Conservation (phyloP, 176 grass and related monocot genomes). For the Aegilops bicornis region DNA sequence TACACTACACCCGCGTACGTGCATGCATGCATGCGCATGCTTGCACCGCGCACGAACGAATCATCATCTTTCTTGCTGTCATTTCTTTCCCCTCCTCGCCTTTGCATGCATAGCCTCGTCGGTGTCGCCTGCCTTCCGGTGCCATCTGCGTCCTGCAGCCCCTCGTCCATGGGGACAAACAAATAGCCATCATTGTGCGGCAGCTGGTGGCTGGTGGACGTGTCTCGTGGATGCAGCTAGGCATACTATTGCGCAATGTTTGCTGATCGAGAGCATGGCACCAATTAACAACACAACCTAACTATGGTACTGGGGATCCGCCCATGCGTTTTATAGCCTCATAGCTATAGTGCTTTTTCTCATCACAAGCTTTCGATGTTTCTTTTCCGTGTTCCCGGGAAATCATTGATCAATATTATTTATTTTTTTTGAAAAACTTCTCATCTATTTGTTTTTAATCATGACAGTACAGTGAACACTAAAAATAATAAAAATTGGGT, state of each 20-base stretch:
- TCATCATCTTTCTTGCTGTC: not conserved
- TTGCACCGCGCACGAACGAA: not conserved
- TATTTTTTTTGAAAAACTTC: no score
- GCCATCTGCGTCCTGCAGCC: conserved; percentile 23
- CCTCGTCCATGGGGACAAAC: not conserved
- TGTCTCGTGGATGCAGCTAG: not conserved
- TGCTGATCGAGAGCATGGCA: not conserved
- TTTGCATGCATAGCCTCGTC: conserved; percentile 27
- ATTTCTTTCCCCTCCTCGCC: not conserved
- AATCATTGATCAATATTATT: no score
- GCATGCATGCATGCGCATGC: not conserved
- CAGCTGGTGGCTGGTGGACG: not conserved
- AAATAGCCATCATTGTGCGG: not conserved
- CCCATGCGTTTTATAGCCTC: not conserved
- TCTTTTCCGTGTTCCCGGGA: no score
- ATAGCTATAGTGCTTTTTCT: not conserved
- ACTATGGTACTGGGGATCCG: no score
- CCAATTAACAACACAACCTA: not conserved
- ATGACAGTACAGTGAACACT: no score
- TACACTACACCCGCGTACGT: not conserved
- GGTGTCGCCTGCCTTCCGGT: conserved; percentile 39
- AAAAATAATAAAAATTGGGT: no score
- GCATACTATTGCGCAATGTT: not conserved
- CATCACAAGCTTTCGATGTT: not conserved
- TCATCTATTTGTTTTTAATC: no score